Conservation (phyloP, 2,329 filamentous ascomycete genomes). For the Stemphylium vesicarium region DNA sequence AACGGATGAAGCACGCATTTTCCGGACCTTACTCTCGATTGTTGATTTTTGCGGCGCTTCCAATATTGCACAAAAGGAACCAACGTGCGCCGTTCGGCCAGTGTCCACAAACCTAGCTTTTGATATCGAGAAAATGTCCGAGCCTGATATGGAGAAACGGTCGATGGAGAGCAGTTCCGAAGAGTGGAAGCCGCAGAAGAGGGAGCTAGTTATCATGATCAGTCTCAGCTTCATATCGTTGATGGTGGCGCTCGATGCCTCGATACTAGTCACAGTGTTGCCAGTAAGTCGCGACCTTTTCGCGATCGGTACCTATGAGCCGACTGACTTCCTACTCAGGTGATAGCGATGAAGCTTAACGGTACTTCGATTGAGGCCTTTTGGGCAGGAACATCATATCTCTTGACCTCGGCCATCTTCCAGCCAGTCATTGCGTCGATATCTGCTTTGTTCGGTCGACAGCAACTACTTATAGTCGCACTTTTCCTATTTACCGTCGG, state of each 20-base stretch:
- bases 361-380: constrained; percentile 60
- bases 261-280: constrained; percentile 36
- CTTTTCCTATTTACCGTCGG: constrained; percentile 57
- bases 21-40: no score
- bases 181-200: no score
- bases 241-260: constrained; percentile 41
- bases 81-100: no score
- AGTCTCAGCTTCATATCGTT: constrained; percentile 36
- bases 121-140: no score
- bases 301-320: neutral
- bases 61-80: no score
- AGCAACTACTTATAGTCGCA: constrained; percentile 45
- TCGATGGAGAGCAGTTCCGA: no score
- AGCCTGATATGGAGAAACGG: no score
- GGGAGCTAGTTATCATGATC: neutral
- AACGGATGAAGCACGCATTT: no score
- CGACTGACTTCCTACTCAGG: constrained; percentile 12
- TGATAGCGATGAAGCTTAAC: constrained; percentile 31
- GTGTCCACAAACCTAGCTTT: no score
- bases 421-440: constrained; percentile 56
- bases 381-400: constrained; percentile 74
- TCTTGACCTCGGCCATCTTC: constrained; percentile 69
- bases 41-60: no score
- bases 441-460: constrained; percentile 59
- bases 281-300: constrained; percentile 23